These are phyloP conservation scores for Bullera alba DNA, from an alignment of 768 basidiomycete genomes.

Conservation along the genomic window DNA sequence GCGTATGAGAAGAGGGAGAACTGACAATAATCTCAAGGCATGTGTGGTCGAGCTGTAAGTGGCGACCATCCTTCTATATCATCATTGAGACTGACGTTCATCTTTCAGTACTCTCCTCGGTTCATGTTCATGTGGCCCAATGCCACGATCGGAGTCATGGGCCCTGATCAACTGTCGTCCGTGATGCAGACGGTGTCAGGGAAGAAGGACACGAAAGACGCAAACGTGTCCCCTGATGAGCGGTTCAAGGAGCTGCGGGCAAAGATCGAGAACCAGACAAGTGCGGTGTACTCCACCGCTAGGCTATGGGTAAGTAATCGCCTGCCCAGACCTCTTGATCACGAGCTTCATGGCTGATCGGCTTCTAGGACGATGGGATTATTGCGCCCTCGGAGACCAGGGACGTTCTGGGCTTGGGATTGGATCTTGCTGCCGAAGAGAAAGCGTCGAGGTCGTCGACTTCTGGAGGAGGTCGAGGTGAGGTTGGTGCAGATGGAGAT, in stretches of 20 bases:
- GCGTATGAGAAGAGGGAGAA: not conserved
- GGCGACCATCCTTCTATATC: not conserved
- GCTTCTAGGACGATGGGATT: conserved; percentile 48
- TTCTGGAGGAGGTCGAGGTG: conserved; percentile 56
- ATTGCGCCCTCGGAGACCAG: conserved; percentile 83
- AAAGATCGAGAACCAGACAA: conserved; percentile 83
- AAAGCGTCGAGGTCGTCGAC: conserved; percentile 42
- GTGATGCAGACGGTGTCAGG: conserved; percentile 87
- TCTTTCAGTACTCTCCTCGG: conserved; percentile 71
- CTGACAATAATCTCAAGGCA: conserved; percentile 53
- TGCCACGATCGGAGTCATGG: conserved; percentile 92
- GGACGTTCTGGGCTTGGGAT: conserved; percentile 77
- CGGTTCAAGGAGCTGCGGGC: conserved; percentile 52
- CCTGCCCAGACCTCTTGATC: not conserved
- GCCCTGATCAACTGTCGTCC: conserved; percentile 81
- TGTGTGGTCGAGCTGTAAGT: conserved; percentile 86
- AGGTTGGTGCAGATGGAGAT: conserved; percentile 50
- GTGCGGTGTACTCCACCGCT: conserved; percentile 78
- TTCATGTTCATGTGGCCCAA: conserved; percentile 99
- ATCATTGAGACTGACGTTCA: not conserved
- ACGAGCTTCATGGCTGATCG: not conserved
- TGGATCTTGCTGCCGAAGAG: conserved; percentile 58
- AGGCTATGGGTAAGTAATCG: conserved; percentile 63
- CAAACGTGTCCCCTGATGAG: conserved; percentile 9
- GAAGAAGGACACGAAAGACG: conserved; percentile 48